A percentile compares a stretch with the other conserved stretches of the same genome.
Conservation (phyloP, 306 rosid genomes). For the Trifolium dubium region DNA sequence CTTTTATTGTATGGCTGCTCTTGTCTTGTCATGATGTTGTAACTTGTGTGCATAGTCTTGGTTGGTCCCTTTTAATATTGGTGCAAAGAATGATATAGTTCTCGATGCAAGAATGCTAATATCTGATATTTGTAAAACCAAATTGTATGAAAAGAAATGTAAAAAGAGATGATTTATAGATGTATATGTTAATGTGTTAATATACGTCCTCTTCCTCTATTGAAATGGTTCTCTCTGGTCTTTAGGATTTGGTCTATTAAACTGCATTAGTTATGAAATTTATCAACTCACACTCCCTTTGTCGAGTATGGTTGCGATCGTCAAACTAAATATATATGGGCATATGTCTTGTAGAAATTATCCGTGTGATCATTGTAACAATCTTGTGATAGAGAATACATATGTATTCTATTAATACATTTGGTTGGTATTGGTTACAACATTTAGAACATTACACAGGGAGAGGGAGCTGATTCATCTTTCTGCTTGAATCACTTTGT, state of each 20-base stretch:
- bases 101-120: background rate
- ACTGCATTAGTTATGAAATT: background rate
- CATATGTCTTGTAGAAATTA: background rate
- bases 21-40: constrained; percentile 26
- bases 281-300: background rate
- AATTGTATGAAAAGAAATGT: constrained; percentile 11
- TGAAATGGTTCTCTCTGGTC: background rate
- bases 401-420: background rate
- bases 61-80: constrained; percentile 4
- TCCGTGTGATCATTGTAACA: background rate
- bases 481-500: background rate
- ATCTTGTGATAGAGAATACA: background rate
- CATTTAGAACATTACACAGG: background rate
- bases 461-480: too few relatives aligned
- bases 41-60: background rate
- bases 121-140: constrained; percentile 13
- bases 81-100: background rate
- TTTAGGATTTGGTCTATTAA: background rate
- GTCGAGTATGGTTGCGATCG: background rate
- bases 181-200: background rate
- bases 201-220: background rate
- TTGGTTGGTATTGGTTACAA: constrained; percentile 10
- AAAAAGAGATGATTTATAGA: background rate
- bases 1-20: background rate
- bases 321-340: background rate